Evolutionary conservation across 1,284 basidiomycete genomes (phyloP).

Genomic region (Taiwanofungus camphoratus): DNA sequence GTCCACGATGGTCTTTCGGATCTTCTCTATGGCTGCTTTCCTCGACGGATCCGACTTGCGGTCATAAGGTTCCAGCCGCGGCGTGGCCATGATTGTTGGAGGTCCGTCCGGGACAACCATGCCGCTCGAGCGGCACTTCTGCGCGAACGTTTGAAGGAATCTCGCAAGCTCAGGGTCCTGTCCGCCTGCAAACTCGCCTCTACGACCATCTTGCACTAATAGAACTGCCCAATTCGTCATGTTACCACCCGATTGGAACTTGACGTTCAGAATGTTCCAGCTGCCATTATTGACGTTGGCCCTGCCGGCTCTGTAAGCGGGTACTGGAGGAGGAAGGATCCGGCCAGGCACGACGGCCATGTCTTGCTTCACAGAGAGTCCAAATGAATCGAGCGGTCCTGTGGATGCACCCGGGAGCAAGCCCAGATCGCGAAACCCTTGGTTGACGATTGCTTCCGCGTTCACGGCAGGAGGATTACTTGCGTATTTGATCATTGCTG

Average conservation of each 20-base stretch:
- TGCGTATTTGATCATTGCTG: conserved; percentile 59
- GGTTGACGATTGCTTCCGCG: conserved; percentile 46
- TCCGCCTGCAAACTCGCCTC: conserved; percentile 32
- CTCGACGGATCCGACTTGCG: conserved; percentile 37
- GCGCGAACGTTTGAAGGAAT: conserved; percentile 44
- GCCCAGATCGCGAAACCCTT: conserved; percentile 53
- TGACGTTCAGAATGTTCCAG: conserved; percentile 69
- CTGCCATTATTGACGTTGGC: conserved; percentile 46
- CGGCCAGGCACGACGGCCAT: conserved; percentile 62
- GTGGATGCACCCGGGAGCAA: conserved; percentile 32
- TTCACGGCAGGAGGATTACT: conserved; percentile 56
- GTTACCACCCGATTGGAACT: conserved; percentile 48
- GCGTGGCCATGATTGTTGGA: conserved; percentile 35
- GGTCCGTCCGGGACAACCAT: conserved; percentile 35
- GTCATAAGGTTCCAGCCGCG: conserved; percentile 23
- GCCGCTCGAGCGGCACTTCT: conserved; percentile 50
- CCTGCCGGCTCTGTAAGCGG: conserved; percentile 47
- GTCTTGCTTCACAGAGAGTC: conserved; percentile 43
- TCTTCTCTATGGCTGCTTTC: conserved; percentile 32
- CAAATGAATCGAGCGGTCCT: conserved; percentile 40
- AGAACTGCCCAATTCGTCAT: conserved; percentile 56
- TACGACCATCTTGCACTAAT: conserved; percentile 44
- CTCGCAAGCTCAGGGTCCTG: conserved; percentile 33
- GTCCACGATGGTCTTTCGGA: conserved; percentile 34
- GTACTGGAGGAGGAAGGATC: conserved; percentile 48